These are phyloP conservation scores for Pleurotus djamor DNA, from an alignment of 768 basidiomycete species.

Conservation along the genomic window DNA sequence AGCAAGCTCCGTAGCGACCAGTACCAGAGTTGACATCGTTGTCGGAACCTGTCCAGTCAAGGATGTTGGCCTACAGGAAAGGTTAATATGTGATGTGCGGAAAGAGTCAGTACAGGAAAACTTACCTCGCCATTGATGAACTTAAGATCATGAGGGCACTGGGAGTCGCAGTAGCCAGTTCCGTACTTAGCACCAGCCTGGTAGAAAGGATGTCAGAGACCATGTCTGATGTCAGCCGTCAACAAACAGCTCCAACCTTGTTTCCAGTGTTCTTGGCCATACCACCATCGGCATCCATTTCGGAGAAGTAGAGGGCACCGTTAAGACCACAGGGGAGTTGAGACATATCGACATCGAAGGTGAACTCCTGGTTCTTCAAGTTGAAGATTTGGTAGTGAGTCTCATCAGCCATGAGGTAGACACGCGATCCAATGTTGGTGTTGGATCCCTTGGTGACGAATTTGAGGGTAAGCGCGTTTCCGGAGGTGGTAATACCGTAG, in stretches of 20 bases:
- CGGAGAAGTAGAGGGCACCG: slow-evolving; percentile 29
- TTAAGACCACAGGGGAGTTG: slow-evolving; percentile 49
- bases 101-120: slow-evolving; percentile 18
- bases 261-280: neutral
- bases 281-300: slow-evolving; percentile 7
- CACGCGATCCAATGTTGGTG: slow-evolving; percentile 16
- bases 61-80: neutral
- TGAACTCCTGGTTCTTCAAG: slow-evolving; percentile 56
- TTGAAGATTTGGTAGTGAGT: slow-evolving; percentile 37
- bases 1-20: slow-evolving; percentile 36
- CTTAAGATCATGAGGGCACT: slow-evolving; percentile 45
- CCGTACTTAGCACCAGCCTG: slow-evolving; percentile 33
- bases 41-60: slow-evolving; percentile 9
- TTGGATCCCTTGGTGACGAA: slow-evolving; percentile 24
- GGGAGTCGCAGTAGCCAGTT: slow-evolving; percentile 17
- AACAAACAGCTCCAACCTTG: slow-evolving; percentile 14
- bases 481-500: slow-evolving; percentile 34
- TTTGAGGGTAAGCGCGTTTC: slow-evolving; percentile 28
- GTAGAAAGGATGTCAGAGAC: slow-evolving; percentile 21
- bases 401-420: slow-evolving; percentile 28
- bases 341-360: slow-evolving; percentile 61
- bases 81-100: neutral
- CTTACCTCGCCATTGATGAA: slow-evolving; percentile 38
- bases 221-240: neutral
- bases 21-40: slow-evolving; percentile 32